Evolutionary conservation across 768 basidiomycete species (phyloP).

Genomic region (Tricholomella constricta): DNA sequence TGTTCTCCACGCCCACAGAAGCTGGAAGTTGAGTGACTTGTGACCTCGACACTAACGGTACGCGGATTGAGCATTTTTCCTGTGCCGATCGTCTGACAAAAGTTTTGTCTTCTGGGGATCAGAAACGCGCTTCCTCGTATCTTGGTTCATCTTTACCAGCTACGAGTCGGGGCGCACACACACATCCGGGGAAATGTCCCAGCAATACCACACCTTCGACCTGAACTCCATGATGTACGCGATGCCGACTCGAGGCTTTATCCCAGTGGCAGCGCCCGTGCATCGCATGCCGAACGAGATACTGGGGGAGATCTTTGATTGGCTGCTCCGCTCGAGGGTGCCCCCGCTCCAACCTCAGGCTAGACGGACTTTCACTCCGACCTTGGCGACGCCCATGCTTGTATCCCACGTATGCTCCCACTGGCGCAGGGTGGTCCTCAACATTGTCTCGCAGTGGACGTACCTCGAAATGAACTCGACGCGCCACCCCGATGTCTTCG

Average conservation of each 20-base stretch:
- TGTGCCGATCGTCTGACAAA: neutral
- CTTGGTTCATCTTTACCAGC: neutral
- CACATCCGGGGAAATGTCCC: too few species aligned
- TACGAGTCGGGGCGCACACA: neutral
- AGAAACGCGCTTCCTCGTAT: too few species aligned
- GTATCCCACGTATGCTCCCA: conserved; percentile 11
- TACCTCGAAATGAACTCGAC: conserved; percentile 3
- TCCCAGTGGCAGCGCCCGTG: neutral
- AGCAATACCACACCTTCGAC: conserved; percentile 1
- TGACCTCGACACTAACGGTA: too few species aligned
- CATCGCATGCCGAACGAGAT: conserved; percentile 7
- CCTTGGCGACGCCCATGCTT: neutral
- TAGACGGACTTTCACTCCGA: neutral
- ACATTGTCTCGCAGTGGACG: conserved; percentile 2
- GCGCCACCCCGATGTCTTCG: conserved; percentile 3
- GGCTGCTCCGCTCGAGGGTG: neutral
- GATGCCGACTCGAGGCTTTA: neutral
- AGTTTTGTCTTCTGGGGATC: neutral
- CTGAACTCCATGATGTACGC: conserved; percentile 6
- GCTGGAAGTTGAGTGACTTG: too few species aligned
- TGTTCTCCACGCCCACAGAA: too few species aligned
- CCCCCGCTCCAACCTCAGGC: too few species aligned
- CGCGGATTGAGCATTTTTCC: too few species aligned
- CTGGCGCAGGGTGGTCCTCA: conserved; percentile 4
- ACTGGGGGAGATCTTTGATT: conserved; percentile 4